A percentile compares a stretch with the other conserved stretches of the same genome.
Conservation (phyloP, 305 asterid genomes). For the Ajuga reptans region DNA sequence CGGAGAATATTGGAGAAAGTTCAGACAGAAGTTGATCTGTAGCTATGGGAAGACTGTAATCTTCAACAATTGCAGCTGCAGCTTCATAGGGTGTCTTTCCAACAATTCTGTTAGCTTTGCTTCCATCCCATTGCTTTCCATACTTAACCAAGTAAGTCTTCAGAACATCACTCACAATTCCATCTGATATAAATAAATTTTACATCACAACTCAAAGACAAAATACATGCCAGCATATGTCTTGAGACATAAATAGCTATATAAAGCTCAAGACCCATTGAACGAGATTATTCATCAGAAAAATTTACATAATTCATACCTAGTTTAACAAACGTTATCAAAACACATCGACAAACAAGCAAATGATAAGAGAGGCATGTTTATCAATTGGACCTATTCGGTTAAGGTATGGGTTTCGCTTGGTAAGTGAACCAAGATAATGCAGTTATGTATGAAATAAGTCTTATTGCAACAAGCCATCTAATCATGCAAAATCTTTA, state of each 20-base stretch:
- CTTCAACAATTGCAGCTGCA: constrained; percentile 71
- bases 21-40: constrained; percentile 56
- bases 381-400: background rate
- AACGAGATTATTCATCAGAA: background rate
- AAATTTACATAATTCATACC: constrained; percentile 2
- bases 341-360: background rate
- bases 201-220: constrained; percentile 6
- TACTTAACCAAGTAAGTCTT: constrained; percentile 56
- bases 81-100: constrained; percentile 85
- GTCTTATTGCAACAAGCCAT: background rate
- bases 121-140: constrained; percentile 84
- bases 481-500: background rate
- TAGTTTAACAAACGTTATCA: background rate
- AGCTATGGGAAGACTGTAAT: constrained; percentile 60
- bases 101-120: constrained; percentile 37
- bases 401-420: background rate
- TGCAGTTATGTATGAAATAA: background rate
- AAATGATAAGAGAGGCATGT: background rate
- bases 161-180: constrained; percentile 54
- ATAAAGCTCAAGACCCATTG: background rate
- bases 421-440: background rate
- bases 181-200: constrained; percentile 44
- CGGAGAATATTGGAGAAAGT: constrained; percentile 46
- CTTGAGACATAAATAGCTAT: background rate
- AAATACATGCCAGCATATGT: background rate